Evolutionary conservation across 1,139 yeast genomes (phyloP).

Genomic region (Kodamaea derodonti): DNA sequence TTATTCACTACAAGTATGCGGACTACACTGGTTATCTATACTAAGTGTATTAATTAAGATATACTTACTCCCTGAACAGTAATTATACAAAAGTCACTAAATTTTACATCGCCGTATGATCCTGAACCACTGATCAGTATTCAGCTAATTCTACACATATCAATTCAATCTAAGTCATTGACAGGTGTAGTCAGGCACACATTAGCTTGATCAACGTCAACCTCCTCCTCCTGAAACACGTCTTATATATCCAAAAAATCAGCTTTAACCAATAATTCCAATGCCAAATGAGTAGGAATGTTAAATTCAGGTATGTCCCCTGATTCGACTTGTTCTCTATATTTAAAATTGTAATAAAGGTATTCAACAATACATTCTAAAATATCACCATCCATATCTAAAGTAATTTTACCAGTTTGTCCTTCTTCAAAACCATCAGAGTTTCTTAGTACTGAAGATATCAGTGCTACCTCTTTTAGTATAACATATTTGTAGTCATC

Average conservation of each 20-base stretch:
- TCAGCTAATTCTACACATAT: no score
- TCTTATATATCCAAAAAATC: conserved; percentile 68
- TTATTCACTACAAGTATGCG: no score
- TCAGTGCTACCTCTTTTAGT: conserved; percentile 72
- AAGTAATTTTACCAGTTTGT: conserved; percentile 43
- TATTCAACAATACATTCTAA: conserved; percentile 84
- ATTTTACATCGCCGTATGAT: no score
- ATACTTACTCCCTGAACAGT: no score
- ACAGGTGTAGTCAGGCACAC: no score
- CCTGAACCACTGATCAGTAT: no score
- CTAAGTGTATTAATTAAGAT: no score
- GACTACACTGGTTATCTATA: no score
- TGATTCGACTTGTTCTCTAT: conserved; percentile 53
- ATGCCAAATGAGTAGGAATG: conserved; percentile 89
- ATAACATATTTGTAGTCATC: conserved; percentile 69
- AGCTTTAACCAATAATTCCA: conserved; percentile 87
- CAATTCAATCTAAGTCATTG: no score
- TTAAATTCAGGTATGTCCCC: conserved; percentile 78
- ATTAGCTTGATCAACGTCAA: no score
- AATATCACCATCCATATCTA: conserved; percentile 70
- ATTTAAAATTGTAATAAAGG: conserved; percentile 70
- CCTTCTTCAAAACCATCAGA: conserved; percentile 62
- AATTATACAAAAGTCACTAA: no score
- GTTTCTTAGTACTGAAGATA: conserved; percentile 75
- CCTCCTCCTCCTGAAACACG: no score